Percentiles rank a stretch among this genome's conserved stretches.
Conservation (phyloP, 768 basidiomycete species). For the Suillus plorans region DNA sequence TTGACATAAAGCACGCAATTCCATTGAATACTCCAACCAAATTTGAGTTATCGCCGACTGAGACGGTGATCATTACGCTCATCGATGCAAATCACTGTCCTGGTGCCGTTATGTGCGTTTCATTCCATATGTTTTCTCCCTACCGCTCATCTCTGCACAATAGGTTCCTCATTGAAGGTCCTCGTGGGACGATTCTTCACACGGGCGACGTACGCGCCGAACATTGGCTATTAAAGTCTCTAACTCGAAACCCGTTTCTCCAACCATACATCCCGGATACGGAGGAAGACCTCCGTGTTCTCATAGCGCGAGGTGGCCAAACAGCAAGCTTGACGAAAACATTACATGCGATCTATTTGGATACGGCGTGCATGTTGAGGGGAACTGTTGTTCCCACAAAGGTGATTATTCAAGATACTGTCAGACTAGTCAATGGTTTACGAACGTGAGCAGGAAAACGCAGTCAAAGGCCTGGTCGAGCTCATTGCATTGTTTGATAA, state of each 20-base stretch:
- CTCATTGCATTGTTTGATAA: constrained; percentile 69
- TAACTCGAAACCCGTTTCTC: constrained; percentile 69
- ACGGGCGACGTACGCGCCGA: constrained; percentile 95
- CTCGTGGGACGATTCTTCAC: constrained; percentile 72
- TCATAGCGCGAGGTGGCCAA: constrained; percentile 27
- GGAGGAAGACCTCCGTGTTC: constrained; percentile 22
- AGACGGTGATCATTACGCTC: constrained; percentile 70
- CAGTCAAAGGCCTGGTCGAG: constrained; percentile 62
- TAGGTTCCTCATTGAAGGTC: constrained; percentile 84
- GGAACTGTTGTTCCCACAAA: constrained; percentile 57
- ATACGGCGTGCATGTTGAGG: constrained; percentile 70
- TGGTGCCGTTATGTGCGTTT: constrained; percentile 82
- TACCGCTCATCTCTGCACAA: not conserved
- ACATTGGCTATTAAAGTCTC: constrained; percentile 67
- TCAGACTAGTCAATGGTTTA: constrained; percentile 9
- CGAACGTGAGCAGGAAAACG: constrained; percentile 51
- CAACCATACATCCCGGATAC: constrained; percentile 60
- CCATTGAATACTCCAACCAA: constrained; percentile 63
- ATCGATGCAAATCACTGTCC: constrained; percentile 96
- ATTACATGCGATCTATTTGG: constrained; percentile 79
- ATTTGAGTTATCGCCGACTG: constrained; percentile 54
- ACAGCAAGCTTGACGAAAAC: constrained; percentile 38
- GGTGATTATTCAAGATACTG: constrained; percentile 32
- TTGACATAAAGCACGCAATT: constrained; percentile 46
- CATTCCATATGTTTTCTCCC: not conserved